Evolutionary conservation across 257 asterid species (phyloP).

Genomic region (Cordia subcordata): DNA sequence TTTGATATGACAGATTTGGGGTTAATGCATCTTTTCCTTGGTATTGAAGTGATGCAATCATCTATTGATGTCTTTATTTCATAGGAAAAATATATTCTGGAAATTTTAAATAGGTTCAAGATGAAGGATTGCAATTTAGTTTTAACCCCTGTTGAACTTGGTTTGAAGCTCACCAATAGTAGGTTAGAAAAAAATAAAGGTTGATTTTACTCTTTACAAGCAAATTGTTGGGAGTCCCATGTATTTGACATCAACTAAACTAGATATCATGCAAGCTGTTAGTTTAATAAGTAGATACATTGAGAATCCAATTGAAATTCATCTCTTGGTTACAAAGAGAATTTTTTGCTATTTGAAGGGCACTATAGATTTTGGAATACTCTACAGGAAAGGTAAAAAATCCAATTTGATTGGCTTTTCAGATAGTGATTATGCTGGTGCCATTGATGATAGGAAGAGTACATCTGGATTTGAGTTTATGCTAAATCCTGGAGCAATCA

Average conservation of each 20-base stretch:
- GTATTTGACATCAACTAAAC: not conserved
- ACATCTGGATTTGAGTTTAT: not conserved
- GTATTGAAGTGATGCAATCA: constrained; percentile 2
- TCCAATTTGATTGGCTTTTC: not conserved
- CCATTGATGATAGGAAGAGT: not conserved
- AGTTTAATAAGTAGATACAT: not conserved
- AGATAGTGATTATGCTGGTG: constrained; percentile 1
- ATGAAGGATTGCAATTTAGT: too few relatives aligned
- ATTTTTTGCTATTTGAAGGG: not conserved
- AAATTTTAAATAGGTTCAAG: too few relatives aligned
- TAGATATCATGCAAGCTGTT: not conserved
- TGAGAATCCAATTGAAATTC: not conserved
- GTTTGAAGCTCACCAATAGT: not conserved
- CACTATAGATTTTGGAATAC: not conserved
- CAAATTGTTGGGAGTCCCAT: constrained; percentile 1
- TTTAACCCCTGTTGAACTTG: not conserved
- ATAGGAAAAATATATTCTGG: too few relatives aligned
- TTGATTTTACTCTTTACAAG: not conserved
- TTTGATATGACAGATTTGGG: not conserved
- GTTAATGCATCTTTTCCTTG: not conserved
- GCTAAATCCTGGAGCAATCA: not conserved
- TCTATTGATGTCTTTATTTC: not conserved
- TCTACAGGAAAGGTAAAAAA: not conserved
- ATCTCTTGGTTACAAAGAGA: not conserved
- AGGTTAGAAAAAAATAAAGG: not conserved